Percentiles rank a stretch among this genome's conserved stretches.
These are phyloP conservation scores for Penicillium sp. DNA, from an alignment of 2,329 filamentous ascomycete species.

Conservation along the genomic window DNA sequence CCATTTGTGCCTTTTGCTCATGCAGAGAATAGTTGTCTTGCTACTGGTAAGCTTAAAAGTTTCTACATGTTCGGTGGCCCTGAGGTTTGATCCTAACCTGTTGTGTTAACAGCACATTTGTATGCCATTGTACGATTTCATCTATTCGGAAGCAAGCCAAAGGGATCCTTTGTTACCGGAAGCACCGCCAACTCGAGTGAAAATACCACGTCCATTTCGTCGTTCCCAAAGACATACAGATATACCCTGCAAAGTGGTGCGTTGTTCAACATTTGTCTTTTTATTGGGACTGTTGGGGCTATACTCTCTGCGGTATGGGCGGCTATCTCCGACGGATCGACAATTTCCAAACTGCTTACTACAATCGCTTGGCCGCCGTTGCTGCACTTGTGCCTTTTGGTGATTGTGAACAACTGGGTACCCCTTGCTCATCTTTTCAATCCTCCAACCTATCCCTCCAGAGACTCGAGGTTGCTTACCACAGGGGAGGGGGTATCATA, in stretches of 20 bases:
- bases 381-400: constrained; percentile 18
- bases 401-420: constrained; percentile 17
- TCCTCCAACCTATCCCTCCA: constrained; percentile 8
- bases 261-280: constrained; percentile 13
- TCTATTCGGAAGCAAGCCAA: constrained; percentile 21
- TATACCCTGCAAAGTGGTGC: constrained; percentile 19
- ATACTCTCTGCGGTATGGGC: not conserved
- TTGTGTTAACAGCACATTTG: constrained; percentile 17
- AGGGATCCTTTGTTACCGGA: constrained; percentile 30
- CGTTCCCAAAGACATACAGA: constrained; percentile 5
- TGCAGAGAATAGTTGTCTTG: constrained; percentile 28
- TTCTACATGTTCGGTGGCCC: not conserved
- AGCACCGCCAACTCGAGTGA: constrained; percentile 27
- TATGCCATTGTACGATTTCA: constrained; percentile 23
- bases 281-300: constrained; percentile 10
- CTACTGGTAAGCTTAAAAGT: constrained; percentile 18
- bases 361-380: constrained; percentile 23
- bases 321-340: not conserved
- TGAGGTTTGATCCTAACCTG: not conserved
- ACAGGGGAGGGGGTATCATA: not conserved
- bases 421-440: constrained; percentile 20
- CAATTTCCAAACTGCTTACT: constrained; percentile 5
- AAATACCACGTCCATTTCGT: constrained; percentile 1
- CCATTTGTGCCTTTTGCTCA: constrained; percentile 23
- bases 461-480: not conserved